Percentiles rank a stretch among this genome's conserved stretches.
Evolutionary conservation across 2,329 filamentous ascomycete genomes (phyloP).

Genomic region (Corinectria fuckeliana): DNA sequence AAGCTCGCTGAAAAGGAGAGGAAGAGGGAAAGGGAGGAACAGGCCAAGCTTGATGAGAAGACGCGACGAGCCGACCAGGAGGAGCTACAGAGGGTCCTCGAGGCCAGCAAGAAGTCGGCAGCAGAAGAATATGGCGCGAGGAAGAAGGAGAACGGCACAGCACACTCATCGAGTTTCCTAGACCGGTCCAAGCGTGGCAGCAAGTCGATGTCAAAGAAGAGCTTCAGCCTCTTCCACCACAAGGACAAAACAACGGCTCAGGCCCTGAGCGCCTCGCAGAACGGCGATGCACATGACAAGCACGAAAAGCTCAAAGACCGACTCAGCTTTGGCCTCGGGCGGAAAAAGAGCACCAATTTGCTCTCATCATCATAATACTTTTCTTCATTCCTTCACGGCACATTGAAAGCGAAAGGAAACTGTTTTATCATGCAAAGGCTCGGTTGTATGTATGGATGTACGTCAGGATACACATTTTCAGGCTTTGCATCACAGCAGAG

Average conservation of each 20-base stretch:
- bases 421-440: constrained; percentile 19
- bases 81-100: constrained; percentile 68
- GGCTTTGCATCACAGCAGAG: constrained; percentile 24
- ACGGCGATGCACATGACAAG: constrained; percentile 44
- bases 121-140: constrained; percentile 56
- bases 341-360: constrained; percentile 71
- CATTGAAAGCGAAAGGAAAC: constrained; percentile 17
- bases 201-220: constrained; percentile 80
- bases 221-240: constrained; percentile 68
- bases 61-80: constrained; percentile 62
- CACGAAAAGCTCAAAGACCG: constrained; percentile 65
- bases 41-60: constrained; percentile 53
- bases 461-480: constrained; percentile 34
- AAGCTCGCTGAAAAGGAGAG: constrained; percentile 53
- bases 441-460: constrained; percentile 29
- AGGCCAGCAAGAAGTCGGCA: constrained; percentile 69
- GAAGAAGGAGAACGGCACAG: constrained; percentile 49
- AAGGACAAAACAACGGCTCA: constrained; percentile 53
- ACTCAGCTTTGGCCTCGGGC: constrained; percentile 70
- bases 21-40: constrained; percentile 44
- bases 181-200: constrained; percentile 73
- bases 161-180: constrained; percentile 57
- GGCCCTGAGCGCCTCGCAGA: constrained; percentile 27
- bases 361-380: constrained; percentile 37
- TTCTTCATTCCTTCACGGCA: constrained; percentile 8